Conservation (phyloP, 2,329 filamentous ascomycete species). For the Lasiodiplodia citricola region DNA sequence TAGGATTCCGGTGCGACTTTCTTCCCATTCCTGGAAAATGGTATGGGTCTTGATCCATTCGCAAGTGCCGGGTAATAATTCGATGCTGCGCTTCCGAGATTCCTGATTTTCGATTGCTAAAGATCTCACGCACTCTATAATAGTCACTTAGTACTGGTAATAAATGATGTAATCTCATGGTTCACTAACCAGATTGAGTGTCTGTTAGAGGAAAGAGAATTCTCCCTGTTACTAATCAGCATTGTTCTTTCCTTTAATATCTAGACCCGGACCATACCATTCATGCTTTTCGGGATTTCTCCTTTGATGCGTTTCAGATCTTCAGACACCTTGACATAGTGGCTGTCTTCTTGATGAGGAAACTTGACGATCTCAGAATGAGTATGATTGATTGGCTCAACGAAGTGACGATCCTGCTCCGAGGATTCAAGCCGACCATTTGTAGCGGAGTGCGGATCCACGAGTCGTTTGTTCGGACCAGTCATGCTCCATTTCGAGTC, state of each 20-base stretch:
- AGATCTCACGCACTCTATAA: too few species aligned
- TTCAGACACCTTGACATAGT: neutral
- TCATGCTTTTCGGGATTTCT: accelerated
- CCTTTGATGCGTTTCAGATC: neutral
- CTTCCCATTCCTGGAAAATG: too few species aligned
- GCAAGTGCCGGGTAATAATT: too few species aligned
- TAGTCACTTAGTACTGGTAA: too few species aligned
- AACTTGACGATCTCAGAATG: neutral
- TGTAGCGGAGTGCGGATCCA: neutral
- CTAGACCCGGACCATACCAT: neutral
- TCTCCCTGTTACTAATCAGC: too few species aligned
- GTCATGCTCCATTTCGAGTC: neutral
- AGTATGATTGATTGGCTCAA: neutral
- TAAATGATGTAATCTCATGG: too few species aligned
- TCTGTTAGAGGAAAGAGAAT: accelerated
- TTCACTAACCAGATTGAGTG: too few species aligned
- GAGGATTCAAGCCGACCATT: neutral
- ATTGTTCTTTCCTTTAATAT: accelerated
- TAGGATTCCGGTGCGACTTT: too few species aligned
- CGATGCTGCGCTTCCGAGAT: too few species aligned
- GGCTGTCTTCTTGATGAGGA: neutral
- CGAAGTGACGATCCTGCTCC: neutral
- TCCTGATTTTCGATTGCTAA: too few species aligned
- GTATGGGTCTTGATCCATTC: too few species aligned
- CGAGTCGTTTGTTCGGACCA: neutral